Base-by-base conservation (phyloP, 1,139 yeast species). In the Hyphopichia pseudoburtonii region DNA sequence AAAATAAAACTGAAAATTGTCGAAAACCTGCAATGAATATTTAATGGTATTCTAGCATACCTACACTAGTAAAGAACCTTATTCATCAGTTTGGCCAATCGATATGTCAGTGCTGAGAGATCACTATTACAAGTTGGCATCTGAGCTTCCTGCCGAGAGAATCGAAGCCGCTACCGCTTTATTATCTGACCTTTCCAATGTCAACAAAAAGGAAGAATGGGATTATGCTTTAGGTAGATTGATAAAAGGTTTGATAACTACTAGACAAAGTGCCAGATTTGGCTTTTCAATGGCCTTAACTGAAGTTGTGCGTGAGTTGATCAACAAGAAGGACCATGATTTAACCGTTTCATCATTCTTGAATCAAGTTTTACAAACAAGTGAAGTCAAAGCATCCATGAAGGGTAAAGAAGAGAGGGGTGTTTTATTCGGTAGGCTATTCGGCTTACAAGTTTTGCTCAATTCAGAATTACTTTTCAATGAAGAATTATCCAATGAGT, bases 271-370 rank as follows among this genome's bases (percentile, higher is more conserved):
- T 34, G 95, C 96, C 1, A 68, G 97, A 40, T 64, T 86, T 30
- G 98, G 98, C 2, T 90, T 85, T 51, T 86, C 96, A 3, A 78
- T 88, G 76, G 94, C 96, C 29, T 65, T 92, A 32, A 80, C 92
- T 1, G 97, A 92, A 57, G 69, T 88, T 2, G 64, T 81, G 17
- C 70, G 83, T 17, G 66, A 77, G 36, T 59, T 75, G n/a, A 53
- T 68, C 5, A 50, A 57, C 5, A 54, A 56, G 11, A 32, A 48
- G 1, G 49, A 47, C 11, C 57, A 63, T 42, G 64, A 66, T 3
- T 48, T 67, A 35, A 50, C 67, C 1, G 49, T 66, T 6, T 42
- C 46, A 1, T 50, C 67, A 17, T 78, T 70, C 44, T 62, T 83
- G 39, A 63, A 64, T 4, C 66, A 70, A 44, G 58, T 81, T 17